phyloP scores from a whole-genome alignment of 23 red algal genomes.

The Chondrus crispus region DNA sequence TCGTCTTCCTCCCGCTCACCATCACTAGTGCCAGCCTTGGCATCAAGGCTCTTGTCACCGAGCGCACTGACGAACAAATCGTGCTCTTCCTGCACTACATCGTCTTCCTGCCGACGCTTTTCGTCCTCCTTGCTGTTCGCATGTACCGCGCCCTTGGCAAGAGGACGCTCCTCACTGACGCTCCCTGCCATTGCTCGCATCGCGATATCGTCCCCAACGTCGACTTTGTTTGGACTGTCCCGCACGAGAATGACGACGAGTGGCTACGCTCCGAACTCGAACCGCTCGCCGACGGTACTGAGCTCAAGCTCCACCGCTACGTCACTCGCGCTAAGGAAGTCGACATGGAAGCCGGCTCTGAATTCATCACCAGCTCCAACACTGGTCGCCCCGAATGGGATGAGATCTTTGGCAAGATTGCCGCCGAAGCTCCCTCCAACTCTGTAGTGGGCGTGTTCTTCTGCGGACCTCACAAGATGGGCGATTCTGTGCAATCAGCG shows the following conservation, averaged over 20 bases:
- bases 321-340: constrained; percentile 44
- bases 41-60: not conserved
- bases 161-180: constrained; percentile 27
- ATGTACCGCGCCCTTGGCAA: constrained; percentile 31
- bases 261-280: constrained; percentile 52
- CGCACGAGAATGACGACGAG: constrained; percentile 20
- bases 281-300: not conserved
- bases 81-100: constrained; percentile 28
- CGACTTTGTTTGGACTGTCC: constrained; percentile 75
- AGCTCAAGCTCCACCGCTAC: constrained; percentile 58
- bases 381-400: constrained; percentile 67
- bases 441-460: constrained; percentile 74
- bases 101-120: not conserved
- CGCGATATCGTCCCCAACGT: not conserved
- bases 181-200: not conserved
- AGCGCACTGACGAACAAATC: not conserved
- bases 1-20: not conserved
- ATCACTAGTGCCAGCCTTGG: not conserved
- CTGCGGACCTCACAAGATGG: constrained; percentile 70
- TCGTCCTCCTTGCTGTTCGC: constrained; percentile 29
- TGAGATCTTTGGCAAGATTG: constrained; percentile 30
- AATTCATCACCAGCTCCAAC: not conserved
- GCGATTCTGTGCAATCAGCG: constrained; percentile 13
- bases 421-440: not conserved
- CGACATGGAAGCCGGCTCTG: not conserved